These are phyloP conservation scores for Globisporangium sylvaticum DNA, from an alignment of 352 stramenopile species.

Conservation along the genomic window DNA sequence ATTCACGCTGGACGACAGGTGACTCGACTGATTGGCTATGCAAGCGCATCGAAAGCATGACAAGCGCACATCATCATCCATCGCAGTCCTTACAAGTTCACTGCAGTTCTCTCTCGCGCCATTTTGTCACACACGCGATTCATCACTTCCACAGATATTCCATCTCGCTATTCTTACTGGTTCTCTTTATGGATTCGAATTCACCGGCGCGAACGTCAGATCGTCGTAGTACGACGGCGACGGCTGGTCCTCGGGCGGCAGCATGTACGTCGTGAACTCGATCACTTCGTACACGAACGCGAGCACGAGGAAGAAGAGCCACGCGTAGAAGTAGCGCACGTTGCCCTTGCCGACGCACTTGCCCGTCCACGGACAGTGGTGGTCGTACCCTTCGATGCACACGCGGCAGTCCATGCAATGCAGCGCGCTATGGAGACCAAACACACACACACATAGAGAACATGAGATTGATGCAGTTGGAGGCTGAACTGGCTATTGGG, in stretches of 20 bases:
- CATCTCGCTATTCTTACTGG: not conserved
- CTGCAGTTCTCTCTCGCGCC: not conserved
- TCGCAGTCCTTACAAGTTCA: not conserved
- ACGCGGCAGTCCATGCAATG: slow-evolving; percentile 88
- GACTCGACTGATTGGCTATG: no score
- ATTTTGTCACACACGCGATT: not conserved
- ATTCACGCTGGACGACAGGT: no score
- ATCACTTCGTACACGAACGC: slow-evolving; percentile 88
- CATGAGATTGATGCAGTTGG: not conserved
- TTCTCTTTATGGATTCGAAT: slow-evolving; percentile 9
- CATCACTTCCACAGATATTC: not conserved
- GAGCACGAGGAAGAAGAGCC: slow-evolving; percentile 81
- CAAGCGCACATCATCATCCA: no score
- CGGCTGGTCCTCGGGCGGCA: slow-evolving; percentile 53
- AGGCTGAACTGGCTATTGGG: not conserved
- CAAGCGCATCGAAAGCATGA: no score
- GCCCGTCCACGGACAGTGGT: slow-evolving; percentile 92
- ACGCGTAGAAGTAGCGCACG: slow-evolving; percentile 78
- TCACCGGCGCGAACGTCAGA: slow-evolving; percentile 6
- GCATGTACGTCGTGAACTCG: slow-evolving; percentile 82
- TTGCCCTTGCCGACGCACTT: slow-evolving; percentile 87
- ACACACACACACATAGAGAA: slow-evolving; percentile 12
- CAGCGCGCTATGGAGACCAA: slow-evolving; percentile 35
- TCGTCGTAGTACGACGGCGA: slow-evolving; percentile 13
- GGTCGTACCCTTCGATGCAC: slow-evolving; percentile 87